Evolutionary conservation across 2,329 filamentous ascomycete species (phyloP).

Genomic region (Ceratocystiopsis minuta): DNA sequence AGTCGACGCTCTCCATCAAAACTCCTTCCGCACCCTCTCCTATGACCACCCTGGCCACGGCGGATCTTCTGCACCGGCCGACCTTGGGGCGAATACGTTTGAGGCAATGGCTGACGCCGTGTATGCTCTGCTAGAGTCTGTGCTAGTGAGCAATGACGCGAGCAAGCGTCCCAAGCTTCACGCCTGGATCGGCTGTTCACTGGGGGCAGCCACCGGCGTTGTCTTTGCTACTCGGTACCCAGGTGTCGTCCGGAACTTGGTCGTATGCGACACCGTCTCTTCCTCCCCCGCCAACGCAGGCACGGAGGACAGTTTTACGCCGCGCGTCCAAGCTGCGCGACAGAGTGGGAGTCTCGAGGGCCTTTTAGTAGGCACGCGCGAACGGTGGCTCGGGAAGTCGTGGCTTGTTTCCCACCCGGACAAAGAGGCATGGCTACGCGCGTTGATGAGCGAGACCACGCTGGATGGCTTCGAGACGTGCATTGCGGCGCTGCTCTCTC

Average conservation of each 20-base stretch:
- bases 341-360: conserved; percentile 5
- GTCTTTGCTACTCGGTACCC: conserved; percentile 22
- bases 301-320: conserved; percentile 17
- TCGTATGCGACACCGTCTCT: conserved; percentile 23
- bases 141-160: conserved; percentile 4
- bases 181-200: conserved; percentile 26
- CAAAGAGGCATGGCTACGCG: conserved; percentile 1
- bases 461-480: conserved; percentile 25
- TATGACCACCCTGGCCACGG: conserved; percentile 27
- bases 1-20: conserved; percentile 15
- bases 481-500: conserved; percentile 20
- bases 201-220: conserved; percentile 23
- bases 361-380: conserved; percentile 1
- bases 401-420: conserved; percentile 18
- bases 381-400: conserved; percentile 14
- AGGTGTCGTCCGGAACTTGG: conserved; percentile 18
- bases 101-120: conserved; percentile 21
- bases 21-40: conserved; percentile 21
- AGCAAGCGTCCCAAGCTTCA: conserved; percentile 13
- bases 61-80: conserved; percentile 17
- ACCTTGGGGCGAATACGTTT: conserved; percentile 20
- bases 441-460: conserved; percentile 20
- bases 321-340: conserved; percentile 17
- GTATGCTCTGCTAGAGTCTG: conserved; percentile 14
- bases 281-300: conserved; percentile 20